Conservation (phyloP, 768 basidiomycete species). For the Fomitopsis serialis region DNA sequence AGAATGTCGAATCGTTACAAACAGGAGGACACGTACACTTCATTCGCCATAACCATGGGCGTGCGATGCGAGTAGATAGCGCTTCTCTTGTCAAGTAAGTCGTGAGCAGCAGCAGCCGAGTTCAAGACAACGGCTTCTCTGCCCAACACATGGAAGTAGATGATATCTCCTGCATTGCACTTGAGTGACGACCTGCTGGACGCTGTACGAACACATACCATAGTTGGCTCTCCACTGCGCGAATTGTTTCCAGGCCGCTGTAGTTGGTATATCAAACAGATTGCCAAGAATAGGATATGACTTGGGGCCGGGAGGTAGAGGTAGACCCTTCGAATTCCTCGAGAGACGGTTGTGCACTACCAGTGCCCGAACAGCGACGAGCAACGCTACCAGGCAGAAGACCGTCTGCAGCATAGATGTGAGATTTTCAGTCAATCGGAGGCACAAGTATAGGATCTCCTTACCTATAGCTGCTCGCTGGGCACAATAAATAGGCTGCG, state of each 20-base stretch:
- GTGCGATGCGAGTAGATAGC: slow-evolving; percentile 22
- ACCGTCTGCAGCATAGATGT: too few relatives aligned
- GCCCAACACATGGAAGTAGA: slow-evolving; percentile 9
- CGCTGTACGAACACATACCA: background rate
- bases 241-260: background rate
- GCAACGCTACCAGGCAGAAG: too few relatives aligned
- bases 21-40: slow-evolving; percentile 18
- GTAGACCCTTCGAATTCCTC: background rate
- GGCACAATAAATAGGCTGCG: too few relatives aligned
- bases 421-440: too few relatives aligned
- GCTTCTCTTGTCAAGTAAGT: slow-evolving; percentile 12
- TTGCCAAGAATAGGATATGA: slow-evolving; percentile 6
- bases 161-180: background rate
- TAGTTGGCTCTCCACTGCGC: background rate
- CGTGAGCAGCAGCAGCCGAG: slow-evolving; percentile 1
- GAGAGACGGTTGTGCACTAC: too few relatives aligned
- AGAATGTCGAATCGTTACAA: too few relatives aligned
- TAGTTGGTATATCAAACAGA: slow-evolving; percentile 5
- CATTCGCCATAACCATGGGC: slow-evolving; percentile 21
- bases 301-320: slow-evolving; percentile 1
- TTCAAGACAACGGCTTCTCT: slow-evolving; percentile 5
- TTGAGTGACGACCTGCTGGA: too few relatives aligned
- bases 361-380: too few relatives aligned
- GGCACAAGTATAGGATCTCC: too few relatives aligned
- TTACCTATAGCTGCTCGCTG: too few relatives aligned